Evolutionary conservation across 805 yeast species (phyloP), one percentile per base, ranked within the genome.

Genomic region (Yarrowia sp.): DNA sequence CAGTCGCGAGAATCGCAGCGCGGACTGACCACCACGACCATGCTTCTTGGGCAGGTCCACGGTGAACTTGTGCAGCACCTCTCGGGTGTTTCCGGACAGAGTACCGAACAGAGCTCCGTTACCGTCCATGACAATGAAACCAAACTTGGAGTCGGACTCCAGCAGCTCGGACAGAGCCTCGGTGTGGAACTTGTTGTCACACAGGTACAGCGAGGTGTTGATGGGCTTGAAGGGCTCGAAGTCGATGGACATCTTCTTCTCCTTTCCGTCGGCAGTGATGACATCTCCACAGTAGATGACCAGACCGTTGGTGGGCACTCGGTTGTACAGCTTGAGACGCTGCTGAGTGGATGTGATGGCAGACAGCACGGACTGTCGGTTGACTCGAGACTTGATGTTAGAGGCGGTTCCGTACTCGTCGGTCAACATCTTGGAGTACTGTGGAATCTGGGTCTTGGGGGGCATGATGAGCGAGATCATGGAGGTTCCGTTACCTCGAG

Each of bases 1-100:
- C 80, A 95, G 85, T 85, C 99, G 93, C 35, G 98, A 89, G 84
- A 95, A 95, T 91, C 99, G 98, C 74, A 95, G 79, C 55, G 99
- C 99, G 72, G 99, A 95, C 84, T 95, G 99, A 89, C 99, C 99
- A 90, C 99, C 99, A 86, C 99, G 90, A 77, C 99, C 99, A 85
- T 95, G 99, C 91, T 95, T 95, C 84, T 95, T 95, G 75, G 99
- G 99, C 75, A 95, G 84, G 80, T 95, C 99, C 69, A 95, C 99
- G 1, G 92, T 90, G 82, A 95, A 95, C 81, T 95, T 95, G 81
- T 94, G 97, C 77, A 95, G 84, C 55, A 95, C 91, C 72, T 95
- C 97, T 84, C 99, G 89, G 58, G 97, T 93, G 82, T 95, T 95
- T 79, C 99, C 99, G 55, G 96, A 88, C 69, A 95, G 87, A 19